Evolutionary conservation across 768 basidiomycete genomes (phyloP).

Genomic region (Lyophyllum shimeji): DNA sequence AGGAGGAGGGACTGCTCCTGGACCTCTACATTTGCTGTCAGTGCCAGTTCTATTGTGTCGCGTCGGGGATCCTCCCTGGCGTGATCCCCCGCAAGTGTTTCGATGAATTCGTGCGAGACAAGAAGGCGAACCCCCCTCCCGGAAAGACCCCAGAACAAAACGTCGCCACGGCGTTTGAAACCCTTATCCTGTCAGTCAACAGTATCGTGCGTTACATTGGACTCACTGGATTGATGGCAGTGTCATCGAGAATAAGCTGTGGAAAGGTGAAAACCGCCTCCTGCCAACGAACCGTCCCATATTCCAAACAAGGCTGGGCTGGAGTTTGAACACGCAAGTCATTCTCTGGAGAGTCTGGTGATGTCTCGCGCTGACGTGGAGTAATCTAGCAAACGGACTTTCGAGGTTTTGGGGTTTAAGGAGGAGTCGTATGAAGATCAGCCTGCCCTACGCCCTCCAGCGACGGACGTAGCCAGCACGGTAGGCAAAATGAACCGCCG

Average conservation of each 20-base stretch:
- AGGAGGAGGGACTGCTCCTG: constrained; percentile 55
- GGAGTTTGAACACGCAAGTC: constrained; percentile 12
- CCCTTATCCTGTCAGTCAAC: constrained; percentile 57
- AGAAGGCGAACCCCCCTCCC: constrained; percentile 51
- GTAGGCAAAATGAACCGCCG: constrained; percentile 53
- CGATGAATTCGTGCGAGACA: constrained; percentile 66
- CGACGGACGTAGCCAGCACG: constrained; percentile 43
- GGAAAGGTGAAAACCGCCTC: constrained; percentile 63
- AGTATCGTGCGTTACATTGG: not conserved
- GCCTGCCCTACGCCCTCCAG: constrained; percentile 51
- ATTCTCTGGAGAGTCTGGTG: constrained; percentile 34
- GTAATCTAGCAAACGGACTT: constrained; percentile 39
- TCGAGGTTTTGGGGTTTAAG: constrained; percentile 43
- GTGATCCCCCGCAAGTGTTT: constrained; percentile 63
- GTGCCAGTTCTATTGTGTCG: constrained; percentile 73
- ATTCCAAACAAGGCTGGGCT: constrained; percentile 11
- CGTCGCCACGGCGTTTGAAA: constrained; percentile 61
- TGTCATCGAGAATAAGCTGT: constrained; percentile 73
- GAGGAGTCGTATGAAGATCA: constrained; percentile 39
- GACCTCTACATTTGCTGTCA: constrained; percentile 87
- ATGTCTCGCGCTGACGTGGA: not conserved
- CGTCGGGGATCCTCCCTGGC: constrained; percentile 69
- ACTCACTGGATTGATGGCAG: constrained; percentile 34
- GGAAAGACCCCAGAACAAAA: constrained; percentile 57
- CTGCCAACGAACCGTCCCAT: constrained; percentile 41